Evolutionary conservation across 495 filamentous ascomycete genomes (phyloP), one percentile per base, ranked within the genome.

Genomic region (Friedmanniomyces endolithicus): DNA sequence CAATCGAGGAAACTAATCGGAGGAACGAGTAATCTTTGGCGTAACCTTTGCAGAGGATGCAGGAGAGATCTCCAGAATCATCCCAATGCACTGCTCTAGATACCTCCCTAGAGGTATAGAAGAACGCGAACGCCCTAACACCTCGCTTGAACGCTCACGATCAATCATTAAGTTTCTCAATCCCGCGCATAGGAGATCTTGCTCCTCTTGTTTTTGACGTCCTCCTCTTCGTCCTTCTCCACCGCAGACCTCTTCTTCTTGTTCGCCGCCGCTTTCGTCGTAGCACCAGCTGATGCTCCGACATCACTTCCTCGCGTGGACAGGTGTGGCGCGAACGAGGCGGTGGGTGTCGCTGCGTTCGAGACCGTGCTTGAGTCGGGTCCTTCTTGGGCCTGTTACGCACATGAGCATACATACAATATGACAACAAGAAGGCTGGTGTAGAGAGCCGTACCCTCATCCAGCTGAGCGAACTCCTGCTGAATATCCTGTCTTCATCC

Each of bases 401-500:
- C 20, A 25, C 39, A 44, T 62, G 34, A 55, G 63, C 22, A 57
- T 60, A 11, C 29, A 35, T 53, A 44, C 20, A n/a, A n/a, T n/a
- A n/a, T 61, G 46, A 33, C 54, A 3, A 31, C 27, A 31, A 9
- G 9, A 31, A 31, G 4, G 3, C 4, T 31, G 9, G 4, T 31
- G 27, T 3, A 31, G 27, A 31, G 41, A n/a, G n/a, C n/a, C 62
- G 50, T 59, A 70, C 68, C 60, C 57, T 63, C 58, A 63, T 55
- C 57, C 64, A 68, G 50, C 63, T 62, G 0, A 58, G 56, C 11
- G 67, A 70, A 53, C 70, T 72, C 31, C 67, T 53, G 50, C 64
- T 68, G 59, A 74, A 74, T 25, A 74, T 63, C 50, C 71, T 58
- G 47, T 74, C 71, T 11, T 58, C 58, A 25, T 74, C 71, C 53